A percentile compares a stretch with the other conserved stretches of the same genome.
phyloP scores from a whole-genome alignment of 1,284 basidiomycete genomes.

The Amylostereum chailletii region DNA sequence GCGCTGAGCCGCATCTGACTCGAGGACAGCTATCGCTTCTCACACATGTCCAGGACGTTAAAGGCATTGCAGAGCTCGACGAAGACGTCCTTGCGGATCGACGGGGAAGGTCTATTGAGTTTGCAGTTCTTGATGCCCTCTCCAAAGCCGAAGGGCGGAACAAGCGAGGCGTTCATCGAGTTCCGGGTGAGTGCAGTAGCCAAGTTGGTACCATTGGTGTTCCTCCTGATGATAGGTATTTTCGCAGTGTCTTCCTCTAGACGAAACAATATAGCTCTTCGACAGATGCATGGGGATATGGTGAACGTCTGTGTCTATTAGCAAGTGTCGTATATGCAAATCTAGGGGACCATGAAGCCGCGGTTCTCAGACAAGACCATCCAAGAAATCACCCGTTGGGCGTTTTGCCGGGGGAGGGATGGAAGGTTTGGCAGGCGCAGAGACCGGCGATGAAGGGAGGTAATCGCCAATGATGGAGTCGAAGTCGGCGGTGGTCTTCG shows the following conservation, averaged over 20 bases:
- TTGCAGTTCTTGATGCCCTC: constrained; percentile 83
- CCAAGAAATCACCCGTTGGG: constrained; percentile 26
- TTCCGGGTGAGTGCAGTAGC: constrained; percentile 55
- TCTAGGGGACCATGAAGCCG: not conserved
- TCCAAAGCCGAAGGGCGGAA: constrained; percentile 35
- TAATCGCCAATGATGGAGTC: constrained; percentile 69
- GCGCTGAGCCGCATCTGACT: not conserved
- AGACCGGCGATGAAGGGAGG: constrained; percentile 27
- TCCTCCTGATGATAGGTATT: constrained; percentile 1
- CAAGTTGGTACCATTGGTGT: not conserved
- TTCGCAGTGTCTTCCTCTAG: constrained; percentile 42
- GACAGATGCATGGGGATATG: not conserved
- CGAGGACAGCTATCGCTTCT: constrained; percentile 66
- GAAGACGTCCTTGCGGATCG: constrained; percentile 82
- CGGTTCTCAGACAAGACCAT: constrained; percentile 31
- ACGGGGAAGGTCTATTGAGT: constrained; percentile 70
- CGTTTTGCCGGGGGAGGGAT: constrained; percentile 16
- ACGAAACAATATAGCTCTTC: constrained; percentile 24
- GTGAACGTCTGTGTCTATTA: constrained; percentile 5
- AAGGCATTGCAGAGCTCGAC: constrained; percentile 72
- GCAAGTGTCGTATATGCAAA: constrained; percentile 3
- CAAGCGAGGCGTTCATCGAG: constrained; percentile 66
- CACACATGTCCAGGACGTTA: constrained; percentile 60
- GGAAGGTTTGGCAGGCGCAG: constrained; percentile 14
- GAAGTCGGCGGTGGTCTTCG: constrained; percentile 41